Evolutionary conservation across 306 rosid genomes (phyloP), one percentile per base, ranked within the genome.

Genomic region (Phaseolus lunatus): DNA sequence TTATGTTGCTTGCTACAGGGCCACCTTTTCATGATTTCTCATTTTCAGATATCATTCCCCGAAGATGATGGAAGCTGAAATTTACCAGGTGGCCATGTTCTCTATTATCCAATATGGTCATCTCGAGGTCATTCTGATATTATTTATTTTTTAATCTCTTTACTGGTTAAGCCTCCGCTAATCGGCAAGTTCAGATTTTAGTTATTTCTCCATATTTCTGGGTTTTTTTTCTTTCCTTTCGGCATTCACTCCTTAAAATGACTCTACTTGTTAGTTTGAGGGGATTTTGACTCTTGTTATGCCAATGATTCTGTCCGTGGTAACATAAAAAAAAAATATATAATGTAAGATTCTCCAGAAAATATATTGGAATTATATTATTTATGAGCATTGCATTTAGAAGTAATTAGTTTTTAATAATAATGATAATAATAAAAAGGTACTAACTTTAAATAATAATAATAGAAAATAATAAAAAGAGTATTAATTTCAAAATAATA

Each of bases 21-120:
- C 95, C 92, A 18, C 98, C 98, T 61, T 89, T 86, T 76, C 96
- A 95, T 86, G 97, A 90, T 80, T 95, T 92, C 72, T 90, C 96
- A 43, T 80, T 92, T 85, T 86, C 96, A 13, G 98, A 95, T 77
- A 47, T 90, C 83, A 88, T 89, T 77, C 91, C 96, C 27, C 75
- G 79, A 71, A 84, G 89, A 72, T 87, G 84, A 92, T 49, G 69
- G 62, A 37, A 26, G 44, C 75, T 20, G 73, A 63, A 37, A 26
- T 23, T 69, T 67, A 35, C 67, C 37, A 7, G 70, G 37, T 65
- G 39, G 65, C 37, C 48, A 33, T 72, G 8, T n/a, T n/a, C 35
- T 10, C 4, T 67, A 16, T 18, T 31, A 14, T 6, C 15, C 57
- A 8, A 9, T 65, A 8, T 44, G 29, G 58, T 48, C 73, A 66